phyloP scores from a whole-genome alignment of 1,284 basidiomycete genomes.

The Irpex sp. region DNA sequence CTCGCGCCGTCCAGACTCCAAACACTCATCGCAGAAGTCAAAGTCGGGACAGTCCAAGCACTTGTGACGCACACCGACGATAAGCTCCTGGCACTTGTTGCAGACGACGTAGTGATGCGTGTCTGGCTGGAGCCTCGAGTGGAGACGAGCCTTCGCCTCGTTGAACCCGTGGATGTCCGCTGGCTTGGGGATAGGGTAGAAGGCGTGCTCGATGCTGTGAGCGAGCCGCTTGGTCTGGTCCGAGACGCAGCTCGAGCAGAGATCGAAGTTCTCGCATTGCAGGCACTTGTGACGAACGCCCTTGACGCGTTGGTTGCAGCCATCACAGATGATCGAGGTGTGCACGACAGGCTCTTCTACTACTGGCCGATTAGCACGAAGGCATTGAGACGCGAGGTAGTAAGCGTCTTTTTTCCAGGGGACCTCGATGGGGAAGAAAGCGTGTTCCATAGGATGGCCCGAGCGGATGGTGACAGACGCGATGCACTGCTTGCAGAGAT shows the following conservation, averaged over 20 bases:
- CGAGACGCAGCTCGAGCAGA: constrained; percentile 54
- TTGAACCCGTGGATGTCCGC: constrained; percentile 39
- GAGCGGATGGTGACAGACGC: constrained; percentile 2
- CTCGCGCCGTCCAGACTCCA: constrained; percentile 21
- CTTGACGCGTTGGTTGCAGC: constrained; percentile 43
- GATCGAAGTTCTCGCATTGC: constrained; percentile 68
- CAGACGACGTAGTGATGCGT: constrained; percentile 48
- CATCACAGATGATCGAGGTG: constrained; percentile 48
- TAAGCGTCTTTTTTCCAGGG: neutral
- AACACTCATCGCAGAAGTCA: constrained; percentile 63
- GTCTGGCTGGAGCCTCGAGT: constrained; percentile 26
- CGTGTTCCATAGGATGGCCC: constrained; percentile 7
- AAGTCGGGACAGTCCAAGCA: constrained; percentile 74
- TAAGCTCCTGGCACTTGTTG: constrained; percentile 48
- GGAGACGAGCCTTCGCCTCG: constrained; percentile 43
- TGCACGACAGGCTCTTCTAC: constrained; percentile 20
- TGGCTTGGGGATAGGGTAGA: constrained; percentile 58
- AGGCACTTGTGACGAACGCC: constrained; percentile 67
- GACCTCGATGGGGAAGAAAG: constrained; percentile 12
- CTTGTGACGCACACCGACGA: constrained; percentile 65
- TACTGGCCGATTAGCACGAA: neutral
- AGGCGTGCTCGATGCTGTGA: constrained; percentile 41
- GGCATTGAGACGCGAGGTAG: neutral
- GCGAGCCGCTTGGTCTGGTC: constrained; percentile 9
- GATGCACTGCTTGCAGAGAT: constrained; percentile 13